Percentiles rank a stretch among this genome's conserved stretches.
Conservation (phyloP, 192 early-diverging fungal species). For the Chytriomyces hyalinus region DNA sequence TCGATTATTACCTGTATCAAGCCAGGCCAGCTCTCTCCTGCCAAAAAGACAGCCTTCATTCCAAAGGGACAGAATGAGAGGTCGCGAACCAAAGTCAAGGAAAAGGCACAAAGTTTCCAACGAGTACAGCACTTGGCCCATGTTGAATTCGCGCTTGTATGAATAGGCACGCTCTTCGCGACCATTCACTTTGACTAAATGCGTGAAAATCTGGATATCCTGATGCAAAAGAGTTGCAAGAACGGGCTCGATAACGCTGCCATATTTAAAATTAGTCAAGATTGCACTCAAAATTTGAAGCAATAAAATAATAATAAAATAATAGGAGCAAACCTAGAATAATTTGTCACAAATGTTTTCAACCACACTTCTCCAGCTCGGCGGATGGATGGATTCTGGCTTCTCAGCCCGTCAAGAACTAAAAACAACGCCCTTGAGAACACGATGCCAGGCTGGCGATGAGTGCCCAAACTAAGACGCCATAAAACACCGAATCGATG, state of each 20-base stretch:
- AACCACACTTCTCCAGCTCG: conserved; percentile 76
- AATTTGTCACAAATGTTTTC: conserved; percentile 65
- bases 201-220: conserved; percentile 28
- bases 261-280: conserved; percentile 2
- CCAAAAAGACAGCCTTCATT: conserved; percentile 24
- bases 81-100: conserved; percentile 59
- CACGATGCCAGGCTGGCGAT: conserved; percentile 43
- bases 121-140: conserved; percentile 70
- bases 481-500: conserved; percentile 76
- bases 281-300: conserved; percentile 11
- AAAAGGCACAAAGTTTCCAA: conserved; percentile 60
- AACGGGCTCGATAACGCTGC: conserved; percentile 65
- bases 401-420: conserved; percentile 73
- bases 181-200: background rate
- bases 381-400: conserved; percentile 56
- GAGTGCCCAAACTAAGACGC: conserved; percentile 52
- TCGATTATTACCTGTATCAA: conserved; percentile 16
- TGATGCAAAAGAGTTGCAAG: conserved; percentile 43
- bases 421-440: conserved; percentile 82
- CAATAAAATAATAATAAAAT: background rate
- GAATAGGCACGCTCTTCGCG: conserved; percentile 45
- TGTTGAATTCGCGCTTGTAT: conserved; percentile 68
- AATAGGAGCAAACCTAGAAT: conserved; percentile 41
- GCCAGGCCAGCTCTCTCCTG: conserved; percentile 15
- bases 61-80: conserved; percentile 58